A percentile compares a stretch with the other conserved stretches of the same genome.
phyloP scores from a whole-genome alignment of 352 stramenopile genomes.

The Thalassiosira mediterranea region DNA sequence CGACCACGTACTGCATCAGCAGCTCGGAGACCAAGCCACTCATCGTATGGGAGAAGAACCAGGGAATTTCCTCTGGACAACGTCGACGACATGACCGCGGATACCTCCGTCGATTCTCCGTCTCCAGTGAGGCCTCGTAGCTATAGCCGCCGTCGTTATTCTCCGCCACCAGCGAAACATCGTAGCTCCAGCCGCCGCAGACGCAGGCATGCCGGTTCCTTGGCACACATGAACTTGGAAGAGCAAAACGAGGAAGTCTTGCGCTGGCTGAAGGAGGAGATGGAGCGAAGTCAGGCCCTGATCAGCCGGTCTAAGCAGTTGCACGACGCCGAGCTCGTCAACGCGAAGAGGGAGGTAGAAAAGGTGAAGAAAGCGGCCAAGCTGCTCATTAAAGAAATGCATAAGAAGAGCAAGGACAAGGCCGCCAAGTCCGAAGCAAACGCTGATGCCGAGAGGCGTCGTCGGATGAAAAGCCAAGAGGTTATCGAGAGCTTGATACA shows the following conservation, averaged over 20 bases:
- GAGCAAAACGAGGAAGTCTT: conserved; percentile 52
- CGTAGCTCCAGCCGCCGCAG: conserved; percentile 9
- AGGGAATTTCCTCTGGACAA: conserved; percentile 22
- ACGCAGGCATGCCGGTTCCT: conserved; percentile 15
- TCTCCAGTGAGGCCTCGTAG: conserved; percentile 7
- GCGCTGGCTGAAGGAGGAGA: conserved; percentile 55
- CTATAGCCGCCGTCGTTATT: conserved; percentile 12
- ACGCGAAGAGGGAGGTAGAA: conserved; percentile 47
- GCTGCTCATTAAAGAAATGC: conserved; percentile 45
- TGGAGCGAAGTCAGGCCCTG: conserved; percentile 53
- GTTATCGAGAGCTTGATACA: conserved; percentile 47
- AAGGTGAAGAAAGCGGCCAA: conserved; percentile 56
- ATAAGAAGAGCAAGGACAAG: conserved; percentile 56
- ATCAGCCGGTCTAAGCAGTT: conserved; percentile 42
- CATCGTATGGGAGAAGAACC: conserved; percentile 21
- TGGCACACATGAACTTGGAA: conserved; percentile 42
- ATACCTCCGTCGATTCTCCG: conserved; percentile 5
- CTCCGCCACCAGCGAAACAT: conserved; percentile 6
- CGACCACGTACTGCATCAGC: conserved; percentile 16
- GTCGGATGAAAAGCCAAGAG: conserved; percentile 42
- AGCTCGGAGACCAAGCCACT: conserved; percentile 7
- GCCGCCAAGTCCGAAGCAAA: conserved; percentile 46
- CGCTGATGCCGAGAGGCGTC: conserved; percentile 39
- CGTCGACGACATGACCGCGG: conserved; percentile 3
- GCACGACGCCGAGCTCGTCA: conserved; percentile 49